These are phyloP conservation scores for Calvatia gigantea DNA, from an alignment of 768 basidiomycete species.

Conservation along the genomic window DNA sequence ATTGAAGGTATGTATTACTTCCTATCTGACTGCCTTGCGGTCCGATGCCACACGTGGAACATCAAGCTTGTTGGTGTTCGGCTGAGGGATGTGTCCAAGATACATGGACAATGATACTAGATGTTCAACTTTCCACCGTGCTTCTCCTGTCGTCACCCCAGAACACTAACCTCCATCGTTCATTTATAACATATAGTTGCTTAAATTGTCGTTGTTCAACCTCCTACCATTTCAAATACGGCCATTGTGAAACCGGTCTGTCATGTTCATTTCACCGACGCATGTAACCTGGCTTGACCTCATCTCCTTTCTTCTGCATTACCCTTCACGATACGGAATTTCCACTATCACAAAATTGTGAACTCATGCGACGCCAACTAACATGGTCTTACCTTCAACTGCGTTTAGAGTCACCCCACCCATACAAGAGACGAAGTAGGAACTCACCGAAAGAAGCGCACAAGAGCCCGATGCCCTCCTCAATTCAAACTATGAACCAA, in stretches of 20 bases:
- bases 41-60: slow-evolving; percentile 12
- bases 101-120: slow-evolving; percentile 31
- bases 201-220: slow-evolving; percentile 25
- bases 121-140: slow-evolving; percentile 16
- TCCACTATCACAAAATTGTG: slow-evolving; percentile 13
- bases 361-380: slow-evolving; percentile 17
- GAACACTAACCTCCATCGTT: slow-evolving; percentile 27
- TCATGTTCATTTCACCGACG: slow-evolving; percentile 12
- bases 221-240: slow-evolving; percentile 18
- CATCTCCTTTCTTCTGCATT: neutral
- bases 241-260: slow-evolving; percentile 29
- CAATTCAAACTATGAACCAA: slow-evolving; percentile 37
- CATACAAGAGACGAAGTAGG: slow-evolving; percentile 38
- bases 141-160: slow-evolving; percentile 19
- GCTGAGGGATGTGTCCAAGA: slow-evolving; percentile 21
- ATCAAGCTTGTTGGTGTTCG: slow-evolving; percentile 4
- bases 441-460: slow-evolving; percentile 36
- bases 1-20: slow-evolving; percentile 40
- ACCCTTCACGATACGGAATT: slow-evolving; percentile 14
- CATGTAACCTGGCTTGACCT: slow-evolving; percentile 2
- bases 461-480: slow-evolving; percentile 52
- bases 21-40: slow-evolving; percentile 1
- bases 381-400: slow-evolving; percentile 22
- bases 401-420: slow-evolving; percentile 32
- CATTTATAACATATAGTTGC: slow-evolving; percentile 22